phyloP scores from a whole-genome alignment of 441 rosid genomes.

The Bruguiera hainesii region DNA sequence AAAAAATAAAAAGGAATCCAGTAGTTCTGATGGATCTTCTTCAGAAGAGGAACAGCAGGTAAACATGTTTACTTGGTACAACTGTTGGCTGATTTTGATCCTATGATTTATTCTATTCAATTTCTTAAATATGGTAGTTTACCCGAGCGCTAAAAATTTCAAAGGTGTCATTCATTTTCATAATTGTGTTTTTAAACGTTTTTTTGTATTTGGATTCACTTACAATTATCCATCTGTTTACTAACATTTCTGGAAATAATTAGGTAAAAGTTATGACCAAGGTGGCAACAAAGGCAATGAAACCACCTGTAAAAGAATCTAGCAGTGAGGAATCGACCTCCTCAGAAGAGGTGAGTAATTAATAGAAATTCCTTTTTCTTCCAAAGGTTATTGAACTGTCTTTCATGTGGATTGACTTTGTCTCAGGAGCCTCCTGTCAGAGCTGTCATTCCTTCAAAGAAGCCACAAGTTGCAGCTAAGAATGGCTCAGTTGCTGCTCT shows the following conservation, averaged over 20 bases:
- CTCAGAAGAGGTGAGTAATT: conserved; percentile 14
- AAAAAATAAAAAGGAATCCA: conserved; percentile 48
- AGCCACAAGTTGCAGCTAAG: conserved; percentile 12
- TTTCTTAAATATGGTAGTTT: background rate
- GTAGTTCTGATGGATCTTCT: conserved; percentile 50
- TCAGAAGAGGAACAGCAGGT: conserved; percentile 64
- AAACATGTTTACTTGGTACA: background rate
- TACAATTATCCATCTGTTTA: background rate
- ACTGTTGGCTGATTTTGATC: background rate
- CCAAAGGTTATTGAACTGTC: background rate
- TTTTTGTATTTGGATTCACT: background rate
- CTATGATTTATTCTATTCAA: background rate
- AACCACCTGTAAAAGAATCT: conserved; percentile 36
- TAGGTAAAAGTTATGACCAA: conserved; percentile 33
- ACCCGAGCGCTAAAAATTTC: no score
- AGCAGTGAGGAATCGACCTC: conserved; percentile 45
- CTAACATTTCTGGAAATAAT: background rate
- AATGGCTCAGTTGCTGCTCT: conserved; percentile 10
- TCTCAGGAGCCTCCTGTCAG: conserved; percentile 11
- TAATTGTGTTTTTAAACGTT: background rate
- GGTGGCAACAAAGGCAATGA: conserved; percentile 24
- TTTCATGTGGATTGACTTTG: background rate
- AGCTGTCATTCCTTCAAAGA: conserved; percentile 7
- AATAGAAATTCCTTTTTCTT: background rate
- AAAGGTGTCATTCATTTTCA: background rate